These are phyloP conservation scores for Aspergillus sp. DNA, from an alignment of 2,329 filamentous ascomycete species.

Conservation along the genomic window DNA sequence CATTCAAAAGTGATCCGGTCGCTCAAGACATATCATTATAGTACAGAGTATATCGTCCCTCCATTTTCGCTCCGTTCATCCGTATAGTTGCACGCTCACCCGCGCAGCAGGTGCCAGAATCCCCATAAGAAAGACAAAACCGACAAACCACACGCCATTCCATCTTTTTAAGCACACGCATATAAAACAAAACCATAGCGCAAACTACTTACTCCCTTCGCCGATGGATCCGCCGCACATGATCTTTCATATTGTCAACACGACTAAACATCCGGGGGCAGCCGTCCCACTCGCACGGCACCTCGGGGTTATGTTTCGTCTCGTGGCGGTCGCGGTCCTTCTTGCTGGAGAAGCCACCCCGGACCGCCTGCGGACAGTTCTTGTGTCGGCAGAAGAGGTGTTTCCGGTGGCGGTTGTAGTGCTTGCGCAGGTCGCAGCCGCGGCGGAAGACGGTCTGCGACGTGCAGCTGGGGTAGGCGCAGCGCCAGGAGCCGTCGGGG, in stretches of 20 bases:
- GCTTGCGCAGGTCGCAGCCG: slow-evolving; percentile 61
- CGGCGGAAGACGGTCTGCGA: slow-evolving; percentile 57
- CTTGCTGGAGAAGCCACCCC: slow-evolving; percentile 61
- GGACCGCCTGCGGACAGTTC: slow-evolving; percentile 55
- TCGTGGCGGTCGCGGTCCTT: slow-evolving; percentile 62
- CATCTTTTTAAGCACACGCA: too few relatives aligned
- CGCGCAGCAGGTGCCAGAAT: too few relatives aligned
- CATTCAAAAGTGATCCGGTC: too few relatives aligned
- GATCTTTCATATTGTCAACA: slow-evolving; percentile 60
- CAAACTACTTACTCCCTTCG: too few relatives aligned
- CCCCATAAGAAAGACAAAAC: not conserved
- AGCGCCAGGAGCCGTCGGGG: slow-evolving; percentile 51
- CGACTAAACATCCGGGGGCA: slow-evolving; percentile 59
- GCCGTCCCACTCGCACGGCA: slow-evolving; percentile 57
- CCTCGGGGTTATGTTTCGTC: slow-evolving; percentile 61
- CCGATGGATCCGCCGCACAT: slow-evolving; percentile 44
- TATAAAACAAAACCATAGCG: too few relatives aligned
- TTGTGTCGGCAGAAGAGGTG: slow-evolving; percentile 59
- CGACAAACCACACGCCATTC: not conserved
- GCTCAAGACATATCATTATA: too few relatives aligned
- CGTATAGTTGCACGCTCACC: too few relatives aligned
- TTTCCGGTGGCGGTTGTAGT: slow-evolving; percentile 62
- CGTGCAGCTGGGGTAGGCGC: slow-evolving; percentile 58
- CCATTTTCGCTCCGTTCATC: too few relatives aligned
- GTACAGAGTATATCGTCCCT: too few relatives aligned